Evolutionary conservation across 495 filamentous ascomycete species (phyloP), one percentile per base, ranked within the genome.

Genomic region (Schizothecium vesticola): DNA sequence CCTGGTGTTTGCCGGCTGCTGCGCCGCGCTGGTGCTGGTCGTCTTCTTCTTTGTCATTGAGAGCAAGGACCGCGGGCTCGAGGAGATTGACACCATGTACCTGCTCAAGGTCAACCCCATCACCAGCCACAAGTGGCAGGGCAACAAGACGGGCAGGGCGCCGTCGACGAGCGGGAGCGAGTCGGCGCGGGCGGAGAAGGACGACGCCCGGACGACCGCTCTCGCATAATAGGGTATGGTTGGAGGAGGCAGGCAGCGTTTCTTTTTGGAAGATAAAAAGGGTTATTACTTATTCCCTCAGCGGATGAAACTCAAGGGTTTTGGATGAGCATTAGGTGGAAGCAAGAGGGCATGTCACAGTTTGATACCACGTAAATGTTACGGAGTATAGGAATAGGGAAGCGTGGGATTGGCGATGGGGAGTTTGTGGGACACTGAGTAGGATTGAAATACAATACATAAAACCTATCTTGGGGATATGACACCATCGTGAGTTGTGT

Each of bases 51-150:
- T 86, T 73, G 65, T 86, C 24, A 83, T 86, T 19, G 83, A 86
- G 77, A 84, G 82, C 72, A 86, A 86, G 75, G 85, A 86, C 69
- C 79, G 85, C 19, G 78, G 74, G 33, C 67, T 86, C 16, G 84
- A 86, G 72, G 82, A 86, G 77, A 87, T 94, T 69, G 92, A 96
- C 77, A 92, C 89, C 28, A 94, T 96, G 92, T 96, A 94, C 71
- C 80, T 92, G 63, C 73, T 88, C 29, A 81, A 86, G 64, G 90
- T 94, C 65, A 85, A 84, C 76, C 91, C 91, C 51, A 89, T 74
- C 56, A 72, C 33, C 22, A 76, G 74, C 71, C 55, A 51, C 66
- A 74, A 72, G 68, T 74, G 72, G 74, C 25, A 63, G 36, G 71
- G 59, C 10, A 59, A 63, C 10, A 22, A 26, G 63, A 21, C 25